These are phyloP conservation scores for Penicillium taxi DNA, from an alignment of 495 filamentous ascomycete genomes.

Conservation along the genomic window DNA sequence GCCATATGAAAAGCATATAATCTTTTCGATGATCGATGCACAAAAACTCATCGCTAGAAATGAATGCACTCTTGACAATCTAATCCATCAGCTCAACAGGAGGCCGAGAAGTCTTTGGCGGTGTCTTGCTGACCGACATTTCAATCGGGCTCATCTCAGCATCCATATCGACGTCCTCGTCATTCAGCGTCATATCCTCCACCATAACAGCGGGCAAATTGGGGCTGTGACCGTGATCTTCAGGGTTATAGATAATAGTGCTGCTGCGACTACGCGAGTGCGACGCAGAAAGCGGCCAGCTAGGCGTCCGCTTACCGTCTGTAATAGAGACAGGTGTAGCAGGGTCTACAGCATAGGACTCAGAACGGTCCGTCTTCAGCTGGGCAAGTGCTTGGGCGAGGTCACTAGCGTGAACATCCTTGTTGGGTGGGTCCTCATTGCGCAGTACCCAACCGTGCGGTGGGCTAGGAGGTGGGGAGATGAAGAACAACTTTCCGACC, in stretches of 20 bases:
- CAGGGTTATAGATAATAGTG: slow-evolving; percentile 68
- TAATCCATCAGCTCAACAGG: slow-evolving; percentile 83
- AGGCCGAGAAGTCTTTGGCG: slow-evolving; percentile 71
- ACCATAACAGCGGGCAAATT: slow-evolving; percentile 83
- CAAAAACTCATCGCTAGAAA: slow-evolving; percentile 12
- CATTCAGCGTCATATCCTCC: slow-evolving; percentile 69
- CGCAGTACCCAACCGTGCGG: slow-evolving; percentile 90
- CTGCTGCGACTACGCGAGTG: slow-evolving; percentile 50
- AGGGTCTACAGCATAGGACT: slow-evolving; percentile 20
- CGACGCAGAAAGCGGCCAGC: slow-evolving; percentile 28
- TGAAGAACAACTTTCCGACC: slow-evolving; percentile 89
- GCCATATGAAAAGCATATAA: no score
- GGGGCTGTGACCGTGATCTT: slow-evolving; percentile 66
- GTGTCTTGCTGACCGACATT: slow-evolving; percentile 45
- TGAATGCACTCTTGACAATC: neutral
- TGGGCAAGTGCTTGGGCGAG: slow-evolving; percentile 70
- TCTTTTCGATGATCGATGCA: no score
- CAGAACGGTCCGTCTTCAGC: slow-evolving; percentile 42
- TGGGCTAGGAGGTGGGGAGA: slow-evolving; percentile 83
- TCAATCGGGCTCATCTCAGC: slow-evolving; percentile 37
- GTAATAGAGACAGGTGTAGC: slow-evolving; percentile 31
- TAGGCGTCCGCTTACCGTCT: slow-evolving; percentile 32
- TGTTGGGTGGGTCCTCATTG: slow-evolving; percentile 87
- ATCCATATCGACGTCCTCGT: slow-evolving; percentile 31
- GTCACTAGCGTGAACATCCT: slow-evolving; percentile 85